These are phyloP conservation scores for Lipomyces chichibuensis DNA, from an alignment of 805 yeast species.

Conservation along the genomic window DNA sequence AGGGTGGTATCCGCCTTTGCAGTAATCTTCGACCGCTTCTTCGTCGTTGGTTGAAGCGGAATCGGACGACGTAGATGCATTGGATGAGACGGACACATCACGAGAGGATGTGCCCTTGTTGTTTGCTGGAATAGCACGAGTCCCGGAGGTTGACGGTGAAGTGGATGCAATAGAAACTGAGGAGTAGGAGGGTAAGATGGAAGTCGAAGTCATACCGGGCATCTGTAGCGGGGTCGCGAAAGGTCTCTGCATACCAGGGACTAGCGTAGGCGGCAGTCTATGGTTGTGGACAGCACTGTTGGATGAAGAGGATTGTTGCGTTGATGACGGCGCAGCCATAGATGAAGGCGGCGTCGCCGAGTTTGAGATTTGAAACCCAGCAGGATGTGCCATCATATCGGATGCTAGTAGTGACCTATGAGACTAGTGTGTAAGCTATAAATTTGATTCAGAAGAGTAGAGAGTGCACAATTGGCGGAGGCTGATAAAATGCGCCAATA, in stretches of 20 bases:
- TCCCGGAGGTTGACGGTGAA: constrained; percentile 16
- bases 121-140: constrained; percentile 9
- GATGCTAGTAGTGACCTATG: constrained; percentile 22
- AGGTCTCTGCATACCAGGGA: constrained; percentile 10
- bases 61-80: constrained; percentile 12
- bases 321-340: not conserved
- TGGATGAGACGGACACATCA: constrained; percentile 16
- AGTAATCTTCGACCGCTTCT: constrained; percentile 83
- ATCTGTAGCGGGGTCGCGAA: constrained; percentile 17
- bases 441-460: not conserved
- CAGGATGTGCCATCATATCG: constrained; percentile 19
- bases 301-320: not conserved
- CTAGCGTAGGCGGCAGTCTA: constrained; percentile 1
- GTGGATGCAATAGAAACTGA: constrained; percentile 9
- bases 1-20: constrained; percentile 95
- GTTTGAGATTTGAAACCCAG: constrained; percentile 8
- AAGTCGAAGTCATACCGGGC: constrained; percentile 11
- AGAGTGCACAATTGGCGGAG: not conserved
- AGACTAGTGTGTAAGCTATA: not conserved
- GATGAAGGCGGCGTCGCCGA: constrained; percentile 3
- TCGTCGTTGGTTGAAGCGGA: constrained; percentile 54
- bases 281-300: not conserved
- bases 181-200: constrained; percentile 7
- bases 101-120: constrained; percentile 1
- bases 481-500: not conserved